phyloP scores from a whole-genome alignment of 805 yeast genomes.

The Candida ovalis region DNA sequence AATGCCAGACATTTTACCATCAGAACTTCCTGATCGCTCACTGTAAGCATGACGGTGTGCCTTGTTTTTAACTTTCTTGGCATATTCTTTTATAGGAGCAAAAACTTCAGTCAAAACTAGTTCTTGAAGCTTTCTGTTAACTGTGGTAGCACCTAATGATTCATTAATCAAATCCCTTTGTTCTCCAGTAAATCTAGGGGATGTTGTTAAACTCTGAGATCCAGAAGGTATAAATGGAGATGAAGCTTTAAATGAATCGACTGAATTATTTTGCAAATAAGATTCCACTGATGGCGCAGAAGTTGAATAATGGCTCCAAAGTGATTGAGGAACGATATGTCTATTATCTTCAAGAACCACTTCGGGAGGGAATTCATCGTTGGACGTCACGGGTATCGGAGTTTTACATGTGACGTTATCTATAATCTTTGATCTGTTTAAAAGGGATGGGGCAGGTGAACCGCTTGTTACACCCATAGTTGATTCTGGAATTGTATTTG shows the following conservation, averaged over 20 bases:
- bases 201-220: constrained; percentile 10
- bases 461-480: constrained; percentile 3
- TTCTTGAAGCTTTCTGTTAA: constrained; percentile 69
- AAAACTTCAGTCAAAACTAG: constrained; percentile 71
- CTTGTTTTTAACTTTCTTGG: constrained; percentile 20
- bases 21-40: not conserved
- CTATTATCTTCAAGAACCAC: constrained; percentile 89
- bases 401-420: not conserved
- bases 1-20: not conserved
- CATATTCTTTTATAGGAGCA: constrained; percentile 42
- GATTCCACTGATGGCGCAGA: constrained; percentile 38
- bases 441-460: constrained; percentile 1
- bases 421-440: not conserved
- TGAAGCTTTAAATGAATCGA: constrained; percentile 1
- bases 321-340: constrained; percentile 83
- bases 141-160: constrained; percentile 56
- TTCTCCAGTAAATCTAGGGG: constrained; percentile 13
- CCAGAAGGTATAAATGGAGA: constrained; percentile 4
- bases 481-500: constrained; percentile 5
- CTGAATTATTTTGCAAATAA: constrained; percentile 6
- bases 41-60: constrained; percentile 6
- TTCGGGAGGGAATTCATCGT: constrained; percentile 51
- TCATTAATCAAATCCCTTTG: constrained; percentile 11
- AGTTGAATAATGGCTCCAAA: constrained; percentile 57
- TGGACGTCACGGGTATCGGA: not conserved